Base-by-base conservation (phyloP, 768 basidiomycete genomes). In the Ramaria sp. region DNA sequence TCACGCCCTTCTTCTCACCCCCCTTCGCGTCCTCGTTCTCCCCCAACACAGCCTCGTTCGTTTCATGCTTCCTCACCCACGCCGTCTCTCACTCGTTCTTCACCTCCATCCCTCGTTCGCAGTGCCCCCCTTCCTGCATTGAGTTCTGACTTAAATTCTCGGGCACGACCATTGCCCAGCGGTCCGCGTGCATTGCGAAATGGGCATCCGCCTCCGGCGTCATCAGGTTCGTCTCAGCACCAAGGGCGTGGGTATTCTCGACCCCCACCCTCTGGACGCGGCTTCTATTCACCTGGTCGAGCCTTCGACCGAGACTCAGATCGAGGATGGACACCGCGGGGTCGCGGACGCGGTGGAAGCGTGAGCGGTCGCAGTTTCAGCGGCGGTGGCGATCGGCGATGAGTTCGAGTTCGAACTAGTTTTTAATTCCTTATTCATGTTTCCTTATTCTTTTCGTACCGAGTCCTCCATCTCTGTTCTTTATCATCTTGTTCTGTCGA, bases 21-120 rank as follows among this genome's bases (percentile, higher is more conserved):
- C 22, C 56, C 61, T 18, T 28, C 39, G 28, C 50, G 58, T 42
- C 13, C 61, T 39, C 49, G 52, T 44, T 22, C 73, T 1, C 69
- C 76, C 0, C 73, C 77, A 0, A 75, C 73, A 2, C 74, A 71
- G 59, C 76, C 77, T 27, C 73, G 78, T 3, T 74, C 71, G 3
- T 74, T 74, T 58, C 66, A 68, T 38, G 51, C 63, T 6, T 56
- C 63, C 13, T 63, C 62, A 5, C 44, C 44, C 24, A 24, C 44
- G 24, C 44, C 44, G 24, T 20, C 38, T 5, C 38, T 39, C 13
- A 59, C 63, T 8, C 57, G 59, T 42, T 62, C 62, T 12, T 57
- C 59, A 5, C 48, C 59, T 13, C 43, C 64, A 38, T 59, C 53
- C 61, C 66, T 0, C 62, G 59, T 16, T 66, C 69, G 24, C 58